Evolutionary conservation across 345 rosid species (phyloP).

Genomic region (Populus davidiana): DNA sequence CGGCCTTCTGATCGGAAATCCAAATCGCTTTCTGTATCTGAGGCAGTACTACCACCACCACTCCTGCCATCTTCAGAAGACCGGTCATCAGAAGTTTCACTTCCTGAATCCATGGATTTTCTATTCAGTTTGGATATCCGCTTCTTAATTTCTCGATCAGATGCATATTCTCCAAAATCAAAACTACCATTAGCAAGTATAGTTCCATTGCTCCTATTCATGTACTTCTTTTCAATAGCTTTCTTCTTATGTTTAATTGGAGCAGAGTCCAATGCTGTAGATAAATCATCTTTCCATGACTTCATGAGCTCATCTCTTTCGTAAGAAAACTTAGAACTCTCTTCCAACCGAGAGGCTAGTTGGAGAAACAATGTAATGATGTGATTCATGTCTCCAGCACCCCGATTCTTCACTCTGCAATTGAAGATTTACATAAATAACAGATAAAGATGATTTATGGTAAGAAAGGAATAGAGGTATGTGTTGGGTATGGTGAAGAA

Average conservation of each 20-base stretch:
- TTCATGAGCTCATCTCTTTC: slow-evolving; percentile 78
- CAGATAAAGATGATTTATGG: not conserved
- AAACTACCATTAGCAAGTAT: slow-evolving; percentile 46
- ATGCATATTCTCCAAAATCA: slow-evolving; percentile 71
- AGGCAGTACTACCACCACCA: slow-evolving; percentile 63
- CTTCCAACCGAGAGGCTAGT: slow-evolving; percentile 87
- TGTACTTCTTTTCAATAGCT: slow-evolving; percentile 59
- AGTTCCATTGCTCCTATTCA: slow-evolving; percentile 60
- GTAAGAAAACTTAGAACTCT: slow-evolving; percentile 68
- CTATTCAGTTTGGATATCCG: slow-evolving; percentile 79
- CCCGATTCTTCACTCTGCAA: slow-evolving; percentile 72
- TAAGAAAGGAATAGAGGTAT: not conserved
- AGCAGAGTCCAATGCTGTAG: slow-evolving; percentile 42
- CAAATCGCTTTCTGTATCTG: slow-evolving; percentile 87
- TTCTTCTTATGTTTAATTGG: slow-evolving; percentile 65
- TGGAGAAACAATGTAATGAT: slow-evolving; percentile 69
- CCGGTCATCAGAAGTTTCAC: slow-evolving; percentile 85
- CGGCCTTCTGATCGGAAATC: slow-evolving; percentile 62
- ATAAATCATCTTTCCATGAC: slow-evolving; percentile 75
- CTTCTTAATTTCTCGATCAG: slow-evolving; percentile 87
- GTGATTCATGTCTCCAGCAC: slow-evolving; percentile 74
- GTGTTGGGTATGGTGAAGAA: not conserved
- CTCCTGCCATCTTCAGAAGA: slow-evolving; percentile 68
- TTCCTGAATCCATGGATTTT: slow-evolving; percentile 77
- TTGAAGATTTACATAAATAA: slow-evolving; percentile 14